Percentiles rank a stretch among this genome's conserved stretches.
Conservation (phyloP, 225 moss, liverwort and hornwort species). For the Physcomitrium patens region DNA sequence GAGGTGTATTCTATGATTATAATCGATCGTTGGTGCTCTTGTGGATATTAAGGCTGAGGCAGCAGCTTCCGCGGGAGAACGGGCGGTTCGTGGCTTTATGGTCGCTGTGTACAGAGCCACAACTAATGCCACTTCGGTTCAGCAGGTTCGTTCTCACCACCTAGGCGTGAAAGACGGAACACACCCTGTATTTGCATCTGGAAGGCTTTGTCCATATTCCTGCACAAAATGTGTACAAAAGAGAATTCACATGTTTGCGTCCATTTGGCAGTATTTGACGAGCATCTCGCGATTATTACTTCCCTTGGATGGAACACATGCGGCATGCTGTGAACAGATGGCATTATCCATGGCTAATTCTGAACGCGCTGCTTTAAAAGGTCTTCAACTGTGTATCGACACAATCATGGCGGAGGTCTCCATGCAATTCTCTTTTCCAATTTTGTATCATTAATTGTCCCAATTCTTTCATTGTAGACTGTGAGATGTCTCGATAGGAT, state of each 20-base stretch:
- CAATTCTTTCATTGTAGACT: neutral
- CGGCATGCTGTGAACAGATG: slow-evolving; percentile 99
- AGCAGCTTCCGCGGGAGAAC: slow-evolving; percentile 93
- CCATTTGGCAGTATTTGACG: slow-evolving; percentile 77
- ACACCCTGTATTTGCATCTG: neutral
- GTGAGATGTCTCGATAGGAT: neutral
- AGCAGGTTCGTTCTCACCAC: slow-evolving; percentile 63
- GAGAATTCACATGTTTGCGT: slow-evolving; percentile 18
- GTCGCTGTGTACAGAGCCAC: slow-evolving; percentile 83
- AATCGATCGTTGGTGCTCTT: slow-evolving; percentile 15
- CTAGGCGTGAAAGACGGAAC: neutral
- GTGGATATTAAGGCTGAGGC: slow-evolving; percentile 79
- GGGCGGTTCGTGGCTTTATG: slow-evolving; percentile 93
- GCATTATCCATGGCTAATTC: slow-evolving; percentile 89
- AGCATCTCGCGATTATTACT: slow-evolving; percentile 75
- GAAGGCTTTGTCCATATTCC: neutral
- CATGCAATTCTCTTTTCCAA: slow-evolving; percentile 29
- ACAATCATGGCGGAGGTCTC: slow-evolving; percentile 95
- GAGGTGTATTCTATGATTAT: slow-evolving; percentile 4
- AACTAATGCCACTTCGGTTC: slow-evolving; percentile 81
- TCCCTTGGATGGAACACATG: slow-evolving; percentile 96
- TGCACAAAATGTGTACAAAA: neutral
- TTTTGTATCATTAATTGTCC: neutral
- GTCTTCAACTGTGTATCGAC: slow-evolving; percentile 96
- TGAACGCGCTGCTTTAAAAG: slow-evolving; percentile 93